Evolutionary conservation across 805 yeast genomes (phyloP).

Genomic region (Saccharomycopsis selenospora): DNA sequence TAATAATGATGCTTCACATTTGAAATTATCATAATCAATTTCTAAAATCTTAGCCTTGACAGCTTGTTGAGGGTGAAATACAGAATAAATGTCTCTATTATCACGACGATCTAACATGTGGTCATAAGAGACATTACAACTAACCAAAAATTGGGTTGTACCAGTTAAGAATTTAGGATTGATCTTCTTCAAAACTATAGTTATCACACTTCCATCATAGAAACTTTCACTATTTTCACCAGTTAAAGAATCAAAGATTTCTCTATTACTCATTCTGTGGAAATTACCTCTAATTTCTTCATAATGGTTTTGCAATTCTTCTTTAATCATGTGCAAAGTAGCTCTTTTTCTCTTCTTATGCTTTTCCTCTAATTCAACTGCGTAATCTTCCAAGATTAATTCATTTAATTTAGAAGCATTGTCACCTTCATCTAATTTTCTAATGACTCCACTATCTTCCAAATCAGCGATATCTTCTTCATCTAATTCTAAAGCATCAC

Average conservation of each 20-base stretch:
- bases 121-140: slow-evolving; percentile 49
- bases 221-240: slow-evolving; percentile 74
- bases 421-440: slow-evolving; percentile 61
- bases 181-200: slow-evolving; percentile 66
- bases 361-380: slow-evolving; percentile 73
- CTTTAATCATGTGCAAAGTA: slow-evolving; percentile 75
- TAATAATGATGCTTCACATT: slow-evolving; percentile 65
- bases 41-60: slow-evolving; percentile 72
- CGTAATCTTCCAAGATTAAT: slow-evolving; percentile 83
- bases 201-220: slow-evolving; percentile 61
- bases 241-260: slow-evolving; percentile 81
- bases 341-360: slow-evolving; percentile 69
- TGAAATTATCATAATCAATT: slow-evolving; percentile 67
- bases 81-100: slow-evolving; percentile 39
- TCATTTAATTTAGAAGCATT: slow-evolving; percentile 75
- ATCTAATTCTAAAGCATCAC: slow-evolving; percentile 92
- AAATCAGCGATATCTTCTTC: slow-evolving; percentile 84
- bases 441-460: slow-evolving; percentile 71
- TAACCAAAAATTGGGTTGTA: slow-evolving; percentile 53
- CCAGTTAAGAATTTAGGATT: slow-evolving; percentile 36
- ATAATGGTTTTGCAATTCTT: slow-evolving; percentile 80
- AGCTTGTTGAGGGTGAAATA: slow-evolving; percentile 64
- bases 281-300: slow-evolving; percentile 77
- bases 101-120: slow-evolving; percentile 37
- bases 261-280: slow-evolving; percentile 55